phyloP scores from a whole-genome alignment of 106 monocot species.

The Apostasia shenzhenica region DNA sequence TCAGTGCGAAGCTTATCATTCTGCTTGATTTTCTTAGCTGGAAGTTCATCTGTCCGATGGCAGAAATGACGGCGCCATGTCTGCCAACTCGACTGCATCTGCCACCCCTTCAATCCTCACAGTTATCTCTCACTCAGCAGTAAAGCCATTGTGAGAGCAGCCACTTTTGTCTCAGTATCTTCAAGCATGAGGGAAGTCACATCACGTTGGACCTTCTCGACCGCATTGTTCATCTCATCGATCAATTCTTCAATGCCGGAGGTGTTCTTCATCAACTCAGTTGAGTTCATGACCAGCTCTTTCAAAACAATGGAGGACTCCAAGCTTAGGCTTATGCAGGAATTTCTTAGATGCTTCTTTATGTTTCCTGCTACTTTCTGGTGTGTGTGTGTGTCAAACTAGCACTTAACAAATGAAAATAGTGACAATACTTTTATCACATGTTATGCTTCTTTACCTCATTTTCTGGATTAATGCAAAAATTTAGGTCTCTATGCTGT shows the following conservation, averaged over 20 bases:
- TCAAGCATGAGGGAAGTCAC: neutral
- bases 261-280: constrained; percentile 34
- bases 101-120: constrained; percentile 28
- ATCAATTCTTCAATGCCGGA: constrained; percentile 18
- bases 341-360: constrained; percentile 25
- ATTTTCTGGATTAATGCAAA: constrained; percentile 25
- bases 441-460: constrained; percentile 6
- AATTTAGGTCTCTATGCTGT: constrained; percentile 34
- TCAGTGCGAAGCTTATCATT: neutral
- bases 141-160: constrained; percentile 29
- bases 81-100: constrained; percentile 21
- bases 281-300: constrained; percentile 27
- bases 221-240: constrained; percentile 32
- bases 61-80: neutral
- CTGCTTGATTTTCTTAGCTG: neutral
- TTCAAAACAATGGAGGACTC: constrained; percentile 31
- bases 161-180: constrained; percentile 6
- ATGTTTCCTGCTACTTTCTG: constrained; percentile 16
- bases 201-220: constrained; percentile 29
- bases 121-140: constrained; percentile 44
- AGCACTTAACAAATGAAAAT: neutral
- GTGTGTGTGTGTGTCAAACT: neutral
- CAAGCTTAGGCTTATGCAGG: constrained; percentile 31
- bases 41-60: neutral
- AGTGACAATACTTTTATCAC: neutral